A percentile compares a stretch with the other conserved stretches of the same genome.
These are phyloP conservation scores for Sphagnum fallax DNA, from an alignment of 228 moss, liverwort and hornwort species.

Conservation along the genomic window DNA sequence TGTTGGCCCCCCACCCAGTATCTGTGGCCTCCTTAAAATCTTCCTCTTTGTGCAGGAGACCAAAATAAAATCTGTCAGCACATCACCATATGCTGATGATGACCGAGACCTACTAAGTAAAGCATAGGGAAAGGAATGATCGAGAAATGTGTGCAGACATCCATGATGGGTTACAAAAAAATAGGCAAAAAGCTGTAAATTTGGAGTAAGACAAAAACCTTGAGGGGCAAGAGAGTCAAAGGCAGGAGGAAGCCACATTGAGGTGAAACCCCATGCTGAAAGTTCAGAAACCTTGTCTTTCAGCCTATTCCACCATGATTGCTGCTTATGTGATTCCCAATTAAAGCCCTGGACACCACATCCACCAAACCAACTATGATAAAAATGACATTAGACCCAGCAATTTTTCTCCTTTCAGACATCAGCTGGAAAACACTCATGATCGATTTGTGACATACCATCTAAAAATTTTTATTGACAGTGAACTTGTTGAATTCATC, in stretches of 20 bases:
- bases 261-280: conserved; percentile 75
- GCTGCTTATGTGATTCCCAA: conserved; percentile 86
- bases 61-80: too few species aligned
- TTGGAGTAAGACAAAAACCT: conserved; percentile 50
- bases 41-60: too few species aligned
- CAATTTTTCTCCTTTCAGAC: background rate
- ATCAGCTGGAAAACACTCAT: background rate
- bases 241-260: conserved; percentile 81
- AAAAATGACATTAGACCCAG: background rate
- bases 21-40: too few species aligned
- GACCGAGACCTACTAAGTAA: too few species aligned
- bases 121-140: too few species aligned
- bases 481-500: background rate
- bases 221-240: conserved; percentile 77
- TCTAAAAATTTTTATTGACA: background rate
- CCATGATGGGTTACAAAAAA: too few species aligned
- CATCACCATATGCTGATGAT: too few species aligned
- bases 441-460: background rate
- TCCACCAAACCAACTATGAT: background rate
- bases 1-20: too few species aligned
- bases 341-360: conserved; percentile 65
- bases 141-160: too few species aligned
- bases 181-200: conserved; percentile 19
- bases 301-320: conserved; percentile 61
- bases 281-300: conserved; percentile 60